phyloP scores from a whole-genome alignment of 139 green algal genomes.

The Volvox africanus region DNA sequence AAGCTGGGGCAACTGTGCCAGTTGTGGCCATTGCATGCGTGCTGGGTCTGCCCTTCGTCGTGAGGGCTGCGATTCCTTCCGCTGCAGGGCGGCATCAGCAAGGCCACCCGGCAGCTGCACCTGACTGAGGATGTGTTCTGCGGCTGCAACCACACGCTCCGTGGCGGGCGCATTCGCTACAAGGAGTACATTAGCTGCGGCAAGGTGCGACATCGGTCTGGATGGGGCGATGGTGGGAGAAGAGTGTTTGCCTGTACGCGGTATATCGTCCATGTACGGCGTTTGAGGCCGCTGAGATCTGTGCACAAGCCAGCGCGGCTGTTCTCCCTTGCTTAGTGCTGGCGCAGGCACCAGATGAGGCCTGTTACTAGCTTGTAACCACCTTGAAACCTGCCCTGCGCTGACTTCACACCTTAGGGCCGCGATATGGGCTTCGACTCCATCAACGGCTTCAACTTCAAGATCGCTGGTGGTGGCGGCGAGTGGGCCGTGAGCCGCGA shows the following conservation, averaged over 20 bases:
- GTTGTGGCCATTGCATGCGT: no score
- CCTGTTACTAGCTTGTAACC: no score
- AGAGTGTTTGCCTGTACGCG: neutral
- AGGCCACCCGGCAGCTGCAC: slow-evolving; percentile 65
- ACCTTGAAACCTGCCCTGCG: no score
- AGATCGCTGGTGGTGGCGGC: slow-evolving; percentile 81
- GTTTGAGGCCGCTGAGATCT: no score
- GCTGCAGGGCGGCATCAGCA: slow-evolving; percentile 43
- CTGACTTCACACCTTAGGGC: slow-evolving; percentile 47
- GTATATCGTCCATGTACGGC: no score
- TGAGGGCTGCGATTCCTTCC: neutral
- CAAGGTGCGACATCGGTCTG: slow-evolving; percentile 61
- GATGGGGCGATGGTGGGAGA: neutral
- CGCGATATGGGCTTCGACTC: slow-evolving; percentile 92
- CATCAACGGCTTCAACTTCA: slow-evolving; percentile 92
- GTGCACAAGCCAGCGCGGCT: no score
- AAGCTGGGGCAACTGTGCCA: no score
- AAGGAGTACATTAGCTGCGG: slow-evolving; percentile 85
- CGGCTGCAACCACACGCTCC: slow-evolving; percentile 81
- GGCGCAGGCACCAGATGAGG: no score
- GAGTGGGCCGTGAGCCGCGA: slow-evolving; percentile 85
- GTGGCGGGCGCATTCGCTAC: slow-evolving; percentile 83
- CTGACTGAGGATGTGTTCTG: slow-evolving; percentile 78
- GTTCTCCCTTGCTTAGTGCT: no score
- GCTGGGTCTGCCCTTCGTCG: no score